Base-by-base conservation (phyloP, 2,329 filamentous ascomycete genomes). In the Cryphonectria parasitica region DNA sequence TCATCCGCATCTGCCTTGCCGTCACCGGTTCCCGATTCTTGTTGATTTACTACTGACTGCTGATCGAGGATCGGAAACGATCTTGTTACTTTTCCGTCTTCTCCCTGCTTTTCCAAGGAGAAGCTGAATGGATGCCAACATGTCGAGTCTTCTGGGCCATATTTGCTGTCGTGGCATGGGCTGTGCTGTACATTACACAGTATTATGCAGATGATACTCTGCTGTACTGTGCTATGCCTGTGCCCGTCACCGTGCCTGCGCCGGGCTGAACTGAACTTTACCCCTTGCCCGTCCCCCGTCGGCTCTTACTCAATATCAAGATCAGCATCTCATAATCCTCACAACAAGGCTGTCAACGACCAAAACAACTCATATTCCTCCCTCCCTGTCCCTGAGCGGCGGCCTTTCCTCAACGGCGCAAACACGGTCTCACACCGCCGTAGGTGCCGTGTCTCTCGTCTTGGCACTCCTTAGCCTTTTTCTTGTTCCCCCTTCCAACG, bases 391-490 rank as follows among this genome's bases (percentile, higher is more conserved):
- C 15, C 54, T n/a, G 10, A 19, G 22, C 45, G 43, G 17, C 19
- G 17, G 17, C 43, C 43, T 19, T 19, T 17, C 15, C 11, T 17
- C 3, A 34, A 34, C 34, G 31, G 31, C 28, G 4, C 28, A 36
- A 61, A 31, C 56, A 17, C 31, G 31, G 56, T 61, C 56, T 39
- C 58, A 61, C 58, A 39, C 34, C 58, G 25, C 58, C 34, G 58
- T 39, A 61, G 39, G 17, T 39, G 58, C 58, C 58, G 58, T 61
- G 34, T 61, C 58, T 61, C 58, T 60, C 56, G 1, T 39, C 17
- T 61, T 61, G 19, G 31, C 31, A 36, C 34, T 4, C 17, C 22
- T 39, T n/a, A 10, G 43, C n/a, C 4, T n/a, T n/a, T 11, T n/a
- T 49, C 22, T n/a, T n/a, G n/a, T 11, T 49, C n/a, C n/a, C n/a